Conservation (phyloP, 352 stramenopile genomes). For the Pythium guiyangense region DNA sequence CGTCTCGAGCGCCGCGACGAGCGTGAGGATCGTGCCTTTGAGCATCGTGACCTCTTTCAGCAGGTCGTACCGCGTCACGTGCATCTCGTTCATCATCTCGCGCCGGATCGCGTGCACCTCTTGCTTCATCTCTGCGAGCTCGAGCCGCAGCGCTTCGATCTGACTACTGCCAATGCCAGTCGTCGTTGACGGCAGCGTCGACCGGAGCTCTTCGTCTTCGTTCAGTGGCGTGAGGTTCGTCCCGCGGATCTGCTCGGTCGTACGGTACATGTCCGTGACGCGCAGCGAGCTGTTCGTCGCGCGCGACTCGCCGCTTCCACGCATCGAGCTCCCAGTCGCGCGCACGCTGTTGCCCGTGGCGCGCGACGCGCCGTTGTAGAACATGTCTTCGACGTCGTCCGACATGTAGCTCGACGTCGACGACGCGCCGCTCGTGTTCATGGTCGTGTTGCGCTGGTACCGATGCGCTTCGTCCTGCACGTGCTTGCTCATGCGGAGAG, state of each 20-base stretch:
- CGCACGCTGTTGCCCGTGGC: slow-evolving; percentile 8
- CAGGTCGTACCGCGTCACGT: slow-evolving; percentile 78
- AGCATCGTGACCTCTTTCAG: slow-evolving; percentile 83
- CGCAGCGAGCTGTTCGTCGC: slow-evolving; percentile 18
- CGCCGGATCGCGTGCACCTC: slow-evolving; percentile 64
- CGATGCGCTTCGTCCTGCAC: slow-evolving; percentile 28
- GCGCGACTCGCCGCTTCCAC: slow-evolving; percentile 10
- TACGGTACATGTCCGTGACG: slow-evolving; percentile 43
- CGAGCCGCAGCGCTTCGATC: slow-evolving; percentile 35
- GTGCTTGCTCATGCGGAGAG: slow-evolving; percentile 40
- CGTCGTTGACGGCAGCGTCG: background rate
- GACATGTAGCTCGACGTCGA: slow-evolving; percentile 27
- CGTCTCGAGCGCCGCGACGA: slow-evolving; percentile 32
- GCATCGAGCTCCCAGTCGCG: slow-evolving; percentile 5
- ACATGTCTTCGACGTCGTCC: slow-evolving; percentile 72
- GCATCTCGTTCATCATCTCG: slow-evolving; percentile 85
- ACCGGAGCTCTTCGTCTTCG: slow-evolving; percentile 44
- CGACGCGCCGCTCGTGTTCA: slow-evolving; percentile 21
- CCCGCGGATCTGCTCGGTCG: slow-evolving; percentile 51
- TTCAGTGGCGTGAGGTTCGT: slow-evolving; percentile 48
- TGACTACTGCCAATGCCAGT: slow-evolving; percentile 7
- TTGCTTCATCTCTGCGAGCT: slow-evolving; percentile 57
- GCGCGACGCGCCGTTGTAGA: slow-evolving; percentile 28
- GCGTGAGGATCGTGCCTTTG: slow-evolving; percentile 66
- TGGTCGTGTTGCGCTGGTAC: slow-evolving; percentile 28